Evolutionary conservation across 371 early-diverging fungal species (phyloP).

Genomic region (Saksenaea oblongispora): DNA sequence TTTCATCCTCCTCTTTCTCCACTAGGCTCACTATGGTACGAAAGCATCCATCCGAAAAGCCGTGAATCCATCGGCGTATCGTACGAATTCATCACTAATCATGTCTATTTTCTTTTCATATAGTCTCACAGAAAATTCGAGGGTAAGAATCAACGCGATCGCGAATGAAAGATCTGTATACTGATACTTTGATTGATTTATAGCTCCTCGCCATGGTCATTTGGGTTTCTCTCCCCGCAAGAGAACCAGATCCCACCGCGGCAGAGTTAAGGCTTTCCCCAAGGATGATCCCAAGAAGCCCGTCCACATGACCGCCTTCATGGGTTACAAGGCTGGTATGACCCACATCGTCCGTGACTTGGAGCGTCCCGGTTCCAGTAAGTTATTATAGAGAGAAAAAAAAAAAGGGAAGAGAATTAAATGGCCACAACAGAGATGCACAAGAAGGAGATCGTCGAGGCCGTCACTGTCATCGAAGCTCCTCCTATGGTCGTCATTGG

Average conservation of each 20-base stretch:
- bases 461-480: conserved; percentile 98
- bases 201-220: conserved; percentile 98
- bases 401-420: not conserved
- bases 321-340: conserved; percentile 99
- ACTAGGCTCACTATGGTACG: conserved; percentile 6
- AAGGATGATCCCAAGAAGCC: conserved; percentile 96
- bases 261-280: conserved; percentile 98
- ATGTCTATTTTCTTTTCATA: not conserved
- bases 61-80: not conserved
- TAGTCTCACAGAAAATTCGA: conserved; percentile 4
- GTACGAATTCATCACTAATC: not conserved
- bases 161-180: not conserved
- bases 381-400: conserved; percentile 27
- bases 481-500: conserved; percentile 99
- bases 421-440: conserved; percentile 75
- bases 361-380: conserved; percentile 96
- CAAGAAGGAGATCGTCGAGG: conserved; percentile 99
- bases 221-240: conserved; percentile 99
- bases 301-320: conserved; percentile 98
- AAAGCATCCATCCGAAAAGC: not conserved
- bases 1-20: conserved; percentile 4
- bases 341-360: conserved; percentile 99
- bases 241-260: conserved; percentile 94
- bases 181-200: conserved; percentile 45
- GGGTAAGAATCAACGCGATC: conserved; percentile 1